Base-by-base conservation (phyloP, 306 rosid species). In the Adenanthera pavonina region DNA sequence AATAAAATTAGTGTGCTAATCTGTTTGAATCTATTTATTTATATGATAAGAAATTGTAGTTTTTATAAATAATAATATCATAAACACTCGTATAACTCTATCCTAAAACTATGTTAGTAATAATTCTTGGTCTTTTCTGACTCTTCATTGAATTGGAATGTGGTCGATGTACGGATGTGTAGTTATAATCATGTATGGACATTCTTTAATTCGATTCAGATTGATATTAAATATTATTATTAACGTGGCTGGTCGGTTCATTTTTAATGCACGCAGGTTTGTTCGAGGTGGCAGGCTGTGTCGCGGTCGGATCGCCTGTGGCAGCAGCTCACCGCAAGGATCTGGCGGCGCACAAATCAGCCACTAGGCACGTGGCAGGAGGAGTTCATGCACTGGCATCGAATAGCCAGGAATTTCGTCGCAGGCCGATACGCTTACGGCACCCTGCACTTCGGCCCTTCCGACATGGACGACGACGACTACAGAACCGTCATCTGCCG, bases 261-360 rank as follows among this genome's bases (percentile, higher is more conserved):
- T 16, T 49, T 61, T 52, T n/a, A 38, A 70, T 80, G 79, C 53
- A 34, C 75, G 84, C 86, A 95, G 99, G 98, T 96, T 3, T 96
- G 97, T 81, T 89, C 97, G 9, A 92, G 94, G 51, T 96, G 99
- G 98, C 89, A 90, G 0, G 97, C 85, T 0, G 91, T 92, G 35
- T 93, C 97, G 2, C 94, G 88, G 20, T 93, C 94, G 6, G 89
- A 87, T 13, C 77, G 14, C 6, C 82, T 96, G 30, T 96, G 99
- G 99, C 85, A 75, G 20, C 82, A 78, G 0, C 89, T 96, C 40
- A 83, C 91, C 0, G n/a, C 78, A 48, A 77, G 62, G 9, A 85
- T 93, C 15, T 96, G 99, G 99, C 88, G 92, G n/a, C 85, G 97
- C 33, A 62, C 76, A n/a, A 34, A 64, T 5, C 87, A 62, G 12